Percentiles rank a stretch among this genome's conserved stretches.
Conservation (phyloP, 208 protist species). For the Leishmania tarentolae region DNA sequence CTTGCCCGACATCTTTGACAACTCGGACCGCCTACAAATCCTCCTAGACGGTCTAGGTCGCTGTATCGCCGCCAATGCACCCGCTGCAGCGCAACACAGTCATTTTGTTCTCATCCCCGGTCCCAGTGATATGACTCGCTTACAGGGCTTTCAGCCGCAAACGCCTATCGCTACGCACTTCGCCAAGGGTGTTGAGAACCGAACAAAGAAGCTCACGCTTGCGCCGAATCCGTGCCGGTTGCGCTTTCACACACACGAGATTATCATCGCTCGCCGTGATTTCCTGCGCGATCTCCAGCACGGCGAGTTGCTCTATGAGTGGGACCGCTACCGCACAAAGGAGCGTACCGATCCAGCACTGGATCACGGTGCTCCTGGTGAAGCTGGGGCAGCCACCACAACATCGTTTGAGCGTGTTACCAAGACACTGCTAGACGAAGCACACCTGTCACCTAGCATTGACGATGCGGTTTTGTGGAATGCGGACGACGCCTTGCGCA, state of each 20-base stretch:
- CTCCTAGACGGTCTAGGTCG: conserved; percentile 56
- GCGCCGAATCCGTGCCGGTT: conserved; percentile 86
- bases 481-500: conserved; percentile 70
- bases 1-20: conserved; percentile 70
- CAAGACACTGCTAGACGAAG: conserved; percentile 84
- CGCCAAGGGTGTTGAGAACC: conserved; percentile 48
- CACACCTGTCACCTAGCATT: conserved; percentile 73
- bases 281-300: conserved; percentile 75
- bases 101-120: conserved; percentile 87
- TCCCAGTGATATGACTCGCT: conserved; percentile 57
- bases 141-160: conserved; percentile 82
- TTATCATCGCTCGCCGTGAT: conserved; percentile 74
- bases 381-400: background rate
- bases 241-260: conserved; percentile 87
- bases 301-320: conserved; percentile 41
- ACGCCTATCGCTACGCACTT: conserved; percentile 62
- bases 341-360: background rate
- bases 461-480: conserved; percentile 72
- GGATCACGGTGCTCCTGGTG: background rate
- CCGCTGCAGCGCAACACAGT: conserved; percentile 71
- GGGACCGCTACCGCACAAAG: conserved; percentile 22
- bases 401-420: conserved; percentile 71
- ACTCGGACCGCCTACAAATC: conserved; percentile 52
- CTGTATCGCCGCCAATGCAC: conserved; percentile 65
- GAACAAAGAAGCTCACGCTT: conserved; percentile 67